Evolutionary conservation across 345 rosid genomes (phyloP), one percentile per base, ranked within the genome.

Genomic region (Diplotaxis tenuifolia): DNA sequence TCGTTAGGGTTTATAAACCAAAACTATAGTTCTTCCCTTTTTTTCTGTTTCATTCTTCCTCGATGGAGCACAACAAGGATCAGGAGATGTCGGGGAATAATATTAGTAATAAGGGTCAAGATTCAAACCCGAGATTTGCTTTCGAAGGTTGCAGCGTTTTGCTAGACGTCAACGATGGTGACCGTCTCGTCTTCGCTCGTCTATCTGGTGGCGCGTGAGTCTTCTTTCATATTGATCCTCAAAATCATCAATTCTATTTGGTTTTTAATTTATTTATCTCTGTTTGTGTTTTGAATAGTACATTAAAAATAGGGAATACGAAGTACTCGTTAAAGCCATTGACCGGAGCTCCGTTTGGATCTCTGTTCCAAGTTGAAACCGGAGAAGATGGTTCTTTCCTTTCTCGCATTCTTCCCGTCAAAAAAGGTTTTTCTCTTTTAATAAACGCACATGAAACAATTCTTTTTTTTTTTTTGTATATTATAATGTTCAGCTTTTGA

Each of bases 141-240:
- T 82, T 85, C 89, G 96, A 95, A 84, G 96, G 92, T 70, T 88
- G 92, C 88, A 92, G 92, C 52, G 99, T 88, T 5, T 76, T 95
- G 87, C 97, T 95, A 40, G 99, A 92, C 76, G 79, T 95, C 68
- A 95, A 95, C 72, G 92, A 95, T n/a, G 97, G 99, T 28, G 99
- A 92, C 70, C 96, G 97, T 50, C 80, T 94, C 58, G 96, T 94
- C 72, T 94, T 94, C 61, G 89, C 95, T 42, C 89, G 98, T 58
- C 90, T 91, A 74, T 85, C 97, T 0, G 61, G 89, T 60, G 89
- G 84, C 84, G 83, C 96, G 97, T 92, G 67, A 79, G 92, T 79
- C 47, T 77, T 59, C 5, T 49, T n/a, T 55, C 57, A 50, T 42
- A 62, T 56, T 32, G 9, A 45, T 16, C 20, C 7, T 21, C 10